Base-by-base conservation (phyloP, 1,139 yeast species). In the Protomyces lactucae-debilis region DNA sequence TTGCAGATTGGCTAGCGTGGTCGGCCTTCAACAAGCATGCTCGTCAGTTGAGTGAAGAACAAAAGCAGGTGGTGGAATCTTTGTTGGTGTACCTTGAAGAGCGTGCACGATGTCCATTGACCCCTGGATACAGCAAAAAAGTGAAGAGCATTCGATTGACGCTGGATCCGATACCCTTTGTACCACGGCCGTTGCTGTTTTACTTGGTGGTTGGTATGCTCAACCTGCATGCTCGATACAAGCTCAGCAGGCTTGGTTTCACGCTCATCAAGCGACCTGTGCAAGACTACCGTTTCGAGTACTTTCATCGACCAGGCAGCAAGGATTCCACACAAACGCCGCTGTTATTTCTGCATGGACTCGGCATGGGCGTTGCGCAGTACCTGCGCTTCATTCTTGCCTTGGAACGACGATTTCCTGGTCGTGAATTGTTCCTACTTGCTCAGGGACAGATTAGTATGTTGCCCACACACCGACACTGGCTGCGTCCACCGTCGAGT, bases 311-410 rank as follows among this genome's bases (percentile, higher is more conserved):
- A 10, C 61, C 54, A 14, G 43, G 46, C 21, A 12, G 18, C 4
- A 14, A 12, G 14, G n/a, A 23, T 35, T 39, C 18, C 2, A 43
- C 51, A 6, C 48, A 40, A 32, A 59, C 35, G 2, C 65, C 65
- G 14, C 46, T 63, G 2, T 51, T 63, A 5, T 48, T 63, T 21
- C 28, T 63, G 21, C 65, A 63, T 39, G 65, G 65, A 43, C 60
- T 63, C n/a, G 65, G 65, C 8, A 57, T 59, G 57, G 65, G 65
- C 43, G 57, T 63, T 10, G 55, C 55, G 8, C 65, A 60, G 32
- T 63, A 63, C 37, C 18, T 43, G 1, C 18, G 28, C 23, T 63
- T 63, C 40, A 52, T 59, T 14, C 36, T 16, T 18, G 25, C 25
- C 9, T 25, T 52, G 12, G 39, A 28, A 25, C 16, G 18, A 16